phyloP scores from a whole-genome alignment of 2,329 filamentous ascomycete species.

The Penicillium sp. region DNA sequence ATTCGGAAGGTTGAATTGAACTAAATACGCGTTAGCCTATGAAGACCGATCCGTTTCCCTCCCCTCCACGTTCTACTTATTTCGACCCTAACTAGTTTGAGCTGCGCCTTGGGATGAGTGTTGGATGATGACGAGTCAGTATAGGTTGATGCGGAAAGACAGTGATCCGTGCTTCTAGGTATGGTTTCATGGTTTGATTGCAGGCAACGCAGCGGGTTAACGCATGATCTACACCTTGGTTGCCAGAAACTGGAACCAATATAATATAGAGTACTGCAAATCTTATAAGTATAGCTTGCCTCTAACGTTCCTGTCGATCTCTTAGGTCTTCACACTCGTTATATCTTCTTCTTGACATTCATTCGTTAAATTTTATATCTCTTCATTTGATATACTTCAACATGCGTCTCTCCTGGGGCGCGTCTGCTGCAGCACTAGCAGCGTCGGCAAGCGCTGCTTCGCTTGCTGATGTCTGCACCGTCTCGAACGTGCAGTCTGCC shows the following conservation, averaged over 20 bases:
- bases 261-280: neutral
- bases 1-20: neutral
- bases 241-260: neutral
- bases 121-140: neutral
- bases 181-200: neutral
- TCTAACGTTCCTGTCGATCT: neutral
- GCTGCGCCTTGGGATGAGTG: neutral
- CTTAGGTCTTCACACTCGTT: neutral
- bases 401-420: constrained; percentile 22
- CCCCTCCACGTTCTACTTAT: neutral
- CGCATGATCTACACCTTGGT: neutral
- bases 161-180: neutral
- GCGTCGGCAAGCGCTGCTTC: constrained; percentile 32
- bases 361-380: neutral
- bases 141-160: neutral
- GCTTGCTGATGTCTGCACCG: constrained; percentile 43
- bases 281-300: neutral
- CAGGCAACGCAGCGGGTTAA: neutral
- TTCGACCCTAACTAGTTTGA: neutral
- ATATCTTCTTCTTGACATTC: neutral
- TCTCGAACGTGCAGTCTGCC: constrained; percentile 42
- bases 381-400: constrained; percentile 5
- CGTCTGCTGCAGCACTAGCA: constrained; percentile 19
- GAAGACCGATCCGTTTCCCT: neutral
- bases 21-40: neutral